Evolutionary conservation across 2,329 filamentous ascomycete genomes (phyloP), one percentile per base, ranked within the genome.

Genomic region (Venturiaceae sp.): DNA sequence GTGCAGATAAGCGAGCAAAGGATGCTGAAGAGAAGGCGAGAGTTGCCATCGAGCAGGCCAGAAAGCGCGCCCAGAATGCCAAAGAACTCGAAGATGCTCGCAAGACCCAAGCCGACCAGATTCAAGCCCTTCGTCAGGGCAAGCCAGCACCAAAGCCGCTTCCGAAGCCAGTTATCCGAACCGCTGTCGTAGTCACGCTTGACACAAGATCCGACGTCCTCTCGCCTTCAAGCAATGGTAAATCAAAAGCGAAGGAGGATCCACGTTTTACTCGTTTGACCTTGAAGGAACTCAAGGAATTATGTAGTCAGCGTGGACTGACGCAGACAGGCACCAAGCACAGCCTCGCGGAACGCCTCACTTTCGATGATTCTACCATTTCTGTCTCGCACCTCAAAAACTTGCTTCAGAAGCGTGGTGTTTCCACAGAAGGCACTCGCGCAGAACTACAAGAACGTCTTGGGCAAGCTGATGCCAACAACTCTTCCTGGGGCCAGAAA

Each of bases 1-100:
- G 37, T 21, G 53, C 53, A 21, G 53, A 56, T 11, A 37, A 56
- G 53, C 34, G 37, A 19, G 53, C 53, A n/a, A 39, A 44, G 23
- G 36, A 39, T 39, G 53, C 53, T 7, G 34, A 39, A 44, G 37
- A 56, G 37, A 39, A 56, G 53, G 53, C 53, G 6, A 36, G 28
- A 32, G 32, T 32, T n/a, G 53, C 53, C 21, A 34, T 36, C 3
- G 37, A 56, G 1, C 52, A 53, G 37, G 53, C 34, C 41, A 21
- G 23, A 5, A 56, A 56, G 53, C 53, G 53, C 32, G 52, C 30
- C 23, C 36, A 56, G 11, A 39, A 21, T n/a, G 34, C 37, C 2
- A 39, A 44, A 14, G 34, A 39, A 19, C 23, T 56, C 14, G 37
- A 30, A 19, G 53, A 34, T 21, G 53, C 32, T 4, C 53, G 37